These are phyloP conservation scores for Spathaspora passalidarum DNA, from an alignment of 805 yeast genomes.

Conservation along the genomic window DNA sequence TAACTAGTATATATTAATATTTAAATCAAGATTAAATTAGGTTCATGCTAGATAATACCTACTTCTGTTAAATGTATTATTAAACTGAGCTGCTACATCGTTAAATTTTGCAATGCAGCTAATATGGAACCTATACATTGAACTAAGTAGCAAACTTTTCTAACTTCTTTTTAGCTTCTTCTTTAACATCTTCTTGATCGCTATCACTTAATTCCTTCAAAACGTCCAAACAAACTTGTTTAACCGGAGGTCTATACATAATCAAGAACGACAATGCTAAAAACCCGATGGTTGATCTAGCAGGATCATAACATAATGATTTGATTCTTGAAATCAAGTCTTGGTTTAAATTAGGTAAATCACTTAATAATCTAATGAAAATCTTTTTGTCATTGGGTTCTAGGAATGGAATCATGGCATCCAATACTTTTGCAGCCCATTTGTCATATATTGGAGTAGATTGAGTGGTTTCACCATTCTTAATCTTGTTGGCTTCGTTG, in stretches of 20 bases:
- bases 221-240: conserved; percentile 48
- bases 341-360: conserved; percentile 72
- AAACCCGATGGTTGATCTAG: conserved; percentile 74
- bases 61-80: too few relatives aligned
- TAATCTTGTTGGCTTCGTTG: conserved; percentile 26
- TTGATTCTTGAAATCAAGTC: conserved; percentile 62
- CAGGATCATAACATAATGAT: conserved; percentile 82
- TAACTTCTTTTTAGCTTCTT: conserved; percentile 44
- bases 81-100: too few relatives aligned
- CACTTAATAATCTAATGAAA: conserved; percentile 81
- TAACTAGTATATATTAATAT: too few relatives aligned
- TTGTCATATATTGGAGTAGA: conserved; percentile 52
- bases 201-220: conserved; percentile 43
- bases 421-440: conserved; percentile 73
- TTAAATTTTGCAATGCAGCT: too few relatives aligned
- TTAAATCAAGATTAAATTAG: too few relatives aligned
- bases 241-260: conserved; percentile 88
- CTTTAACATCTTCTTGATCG: conserved; percentile 49
- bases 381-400: conserved; percentile 78
- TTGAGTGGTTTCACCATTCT: conserved; percentile 5
- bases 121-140: neutral
- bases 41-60: too few relatives aligned
- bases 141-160: conserved; percentile 37
- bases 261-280: conserved; percentile 78
- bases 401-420: conserved; percentile 76